Conservation (phyloP, 2,329 filamentous ascomycete species). For the Fusarium oxysporum region DNA sequence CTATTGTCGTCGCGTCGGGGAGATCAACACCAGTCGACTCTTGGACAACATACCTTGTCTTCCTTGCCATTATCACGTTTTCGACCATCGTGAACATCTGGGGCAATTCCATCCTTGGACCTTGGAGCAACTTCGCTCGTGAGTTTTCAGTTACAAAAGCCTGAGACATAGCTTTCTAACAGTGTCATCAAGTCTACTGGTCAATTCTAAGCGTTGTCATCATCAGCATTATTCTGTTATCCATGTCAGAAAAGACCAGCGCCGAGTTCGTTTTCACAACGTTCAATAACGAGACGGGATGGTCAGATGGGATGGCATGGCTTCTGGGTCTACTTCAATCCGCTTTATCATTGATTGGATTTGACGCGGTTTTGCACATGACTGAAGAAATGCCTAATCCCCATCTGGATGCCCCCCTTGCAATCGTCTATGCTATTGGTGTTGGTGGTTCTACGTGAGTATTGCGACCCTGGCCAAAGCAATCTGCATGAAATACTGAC, state of each 20-base stretch:
- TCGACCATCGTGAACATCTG: not conserved
- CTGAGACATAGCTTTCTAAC: not conserved
- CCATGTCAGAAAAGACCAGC: not conserved
- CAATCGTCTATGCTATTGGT: not conserved
- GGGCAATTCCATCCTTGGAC: not conserved
- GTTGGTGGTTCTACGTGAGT: constrained; percentile 1
- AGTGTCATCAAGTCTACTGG: not conserved
- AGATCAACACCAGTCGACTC: not conserved
- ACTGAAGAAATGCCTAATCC: constrained; percentile 1
- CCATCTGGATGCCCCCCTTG: not conserved
- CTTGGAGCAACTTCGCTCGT: not conserved
- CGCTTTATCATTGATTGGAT: not conserved
- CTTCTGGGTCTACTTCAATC: not conserved
- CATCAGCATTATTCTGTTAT: not conserved
- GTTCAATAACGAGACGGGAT: not conserved
- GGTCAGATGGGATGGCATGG: not conserved
- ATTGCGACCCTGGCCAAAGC: fast-evolving
- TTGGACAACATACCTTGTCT: not conserved
- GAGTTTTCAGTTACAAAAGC: fast-evolving
- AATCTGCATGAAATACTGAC: not conserved
- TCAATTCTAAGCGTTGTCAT: not conserved
- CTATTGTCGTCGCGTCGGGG: not conserved
- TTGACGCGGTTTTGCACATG: not conserved
- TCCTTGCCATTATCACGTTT: not conserved
- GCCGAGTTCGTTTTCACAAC: not conserved